These are phyloP conservation scores for Syzygium jambos DNA, from an alignment of 345 rosid species.

Conservation along the genomic window DNA sequence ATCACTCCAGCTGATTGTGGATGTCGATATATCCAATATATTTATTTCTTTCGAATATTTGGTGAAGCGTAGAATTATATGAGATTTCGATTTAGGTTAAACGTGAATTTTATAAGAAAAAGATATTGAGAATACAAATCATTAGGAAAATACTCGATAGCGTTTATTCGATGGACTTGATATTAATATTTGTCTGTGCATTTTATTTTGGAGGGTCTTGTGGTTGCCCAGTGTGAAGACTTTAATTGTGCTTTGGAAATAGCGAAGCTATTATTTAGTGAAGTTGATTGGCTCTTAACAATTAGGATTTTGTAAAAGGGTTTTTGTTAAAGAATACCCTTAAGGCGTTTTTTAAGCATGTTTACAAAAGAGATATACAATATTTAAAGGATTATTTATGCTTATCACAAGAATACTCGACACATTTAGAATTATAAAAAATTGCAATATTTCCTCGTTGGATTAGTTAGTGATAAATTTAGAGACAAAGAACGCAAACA, in stretches of 20 bases:
- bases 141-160: not conserved
- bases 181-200: not conserved
- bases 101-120: not conserved
- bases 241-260: not conserved
- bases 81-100: not conserved
- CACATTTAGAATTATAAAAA: not conserved
- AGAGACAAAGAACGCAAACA: too few species aligned
- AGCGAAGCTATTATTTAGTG: not conserved
- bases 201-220: not conserved
- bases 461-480: not conserved
- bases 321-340: not conserved
- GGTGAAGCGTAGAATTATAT: not conserved
- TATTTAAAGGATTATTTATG: not conserved
- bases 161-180: not conserved
- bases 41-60: not conserved
- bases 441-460: not conserved
- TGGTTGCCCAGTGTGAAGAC: not conserved
- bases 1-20: not conserved
- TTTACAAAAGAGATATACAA: not conserved
- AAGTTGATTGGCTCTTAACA: not conserved
- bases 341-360: not conserved
- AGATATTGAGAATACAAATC: not conserved
- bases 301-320: rapidly evolving
- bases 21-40: not conserved
- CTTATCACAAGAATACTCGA: not conserved